Conservation (phyloP, 306 rosid genomes). For the Malus orientalis region DNA sequence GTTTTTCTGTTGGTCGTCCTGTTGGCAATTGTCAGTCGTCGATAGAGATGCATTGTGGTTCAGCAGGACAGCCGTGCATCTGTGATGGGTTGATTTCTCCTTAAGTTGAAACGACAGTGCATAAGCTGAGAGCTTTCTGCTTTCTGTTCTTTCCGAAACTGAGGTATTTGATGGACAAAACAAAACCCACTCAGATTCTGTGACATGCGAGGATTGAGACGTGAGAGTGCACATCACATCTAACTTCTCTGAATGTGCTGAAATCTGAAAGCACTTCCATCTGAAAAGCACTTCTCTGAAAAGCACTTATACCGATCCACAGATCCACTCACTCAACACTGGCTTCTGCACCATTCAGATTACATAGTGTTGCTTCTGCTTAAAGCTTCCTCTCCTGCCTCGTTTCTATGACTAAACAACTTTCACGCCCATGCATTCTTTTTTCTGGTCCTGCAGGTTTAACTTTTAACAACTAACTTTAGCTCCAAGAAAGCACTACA, state of each 20-base stretch:
- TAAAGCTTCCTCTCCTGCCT: background rate
- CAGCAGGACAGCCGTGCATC: background rate
- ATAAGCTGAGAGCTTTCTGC: background rate
- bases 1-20: background rate
- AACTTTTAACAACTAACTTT: background rate
- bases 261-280: conserved; percentile 23
- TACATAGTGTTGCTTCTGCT: conserved; percentile 2
- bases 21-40: background rate
- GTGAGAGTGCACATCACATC: conserved; percentile 9
- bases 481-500: background rate
- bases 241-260: conserved; percentile 7
- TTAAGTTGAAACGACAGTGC: background rate
- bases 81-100: background rate
- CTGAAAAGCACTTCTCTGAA: conserved; percentile 16
- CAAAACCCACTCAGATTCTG: background rate
- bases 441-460: background rate
- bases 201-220: background rate
- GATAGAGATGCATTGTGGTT: background rate
- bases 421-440: background rate
- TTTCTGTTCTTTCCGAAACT: background rate
- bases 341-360: conserved; percentile 3
- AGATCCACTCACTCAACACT: conserved; percentile 18
- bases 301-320: background rate
- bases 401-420: background rate
- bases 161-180: background rate